These are phyloP conservation scores for Ophiostoma triangulosporum DNA, from an alignment of 2,329 filamentous ascomycete genomes.

Conservation along the genomic window DNA sequence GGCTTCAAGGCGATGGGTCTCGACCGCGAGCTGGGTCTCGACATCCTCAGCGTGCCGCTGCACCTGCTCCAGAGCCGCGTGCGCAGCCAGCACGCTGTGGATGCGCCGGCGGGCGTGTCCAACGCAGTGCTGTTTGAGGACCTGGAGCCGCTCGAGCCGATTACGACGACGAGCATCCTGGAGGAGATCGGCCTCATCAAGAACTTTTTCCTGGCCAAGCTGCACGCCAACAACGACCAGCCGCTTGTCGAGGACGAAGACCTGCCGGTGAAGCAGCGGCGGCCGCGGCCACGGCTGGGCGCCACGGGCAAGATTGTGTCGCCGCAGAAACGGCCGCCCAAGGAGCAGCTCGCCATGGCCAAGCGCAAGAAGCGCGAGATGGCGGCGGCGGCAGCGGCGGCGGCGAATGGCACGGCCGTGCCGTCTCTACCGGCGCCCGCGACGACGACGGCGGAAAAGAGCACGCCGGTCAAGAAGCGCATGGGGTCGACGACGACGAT, in stretches of 20 bases:
- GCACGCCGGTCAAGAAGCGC: constrained; percentile 37
- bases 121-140: constrained; percentile 50
- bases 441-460: constrained; percentile 23
- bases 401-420: constrained; percentile 5
- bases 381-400: constrained; percentile 22
- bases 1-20: constrained; percentile 92
- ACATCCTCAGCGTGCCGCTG: constrained; percentile 79
- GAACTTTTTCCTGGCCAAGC: constrained; percentile 80
- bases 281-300: constrained; percentile 48
- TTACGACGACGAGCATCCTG: constrained; percentile 65
- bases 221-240: constrained; percentile 71
- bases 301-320: constrained; percentile 76
- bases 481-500: constrained; percentile 23
- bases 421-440: constrained; percentile 11
- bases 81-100: constrained; percentile 69
- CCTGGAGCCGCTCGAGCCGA: constrained; percentile 57
- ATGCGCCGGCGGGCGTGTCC: constrained; percentile 46
- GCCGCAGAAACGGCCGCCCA: constrained; percentile 68
- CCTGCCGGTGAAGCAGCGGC: constrained; percentile 80
- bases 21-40: constrained; percentile 78
- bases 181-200: constrained; percentile 77
- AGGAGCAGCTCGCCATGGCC: constrained; percentile 69
- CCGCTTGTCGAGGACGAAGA: constrained; percentile 90
- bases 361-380: constrained; percentile 70
- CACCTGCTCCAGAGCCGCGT: constrained; percentile 89